Evolutionary conservation across 2,329 filamentous ascomycete genomes (phyloP), one percentile per base, ranked within the genome.

Genomic region (Sporothrix sp.): DNA sequence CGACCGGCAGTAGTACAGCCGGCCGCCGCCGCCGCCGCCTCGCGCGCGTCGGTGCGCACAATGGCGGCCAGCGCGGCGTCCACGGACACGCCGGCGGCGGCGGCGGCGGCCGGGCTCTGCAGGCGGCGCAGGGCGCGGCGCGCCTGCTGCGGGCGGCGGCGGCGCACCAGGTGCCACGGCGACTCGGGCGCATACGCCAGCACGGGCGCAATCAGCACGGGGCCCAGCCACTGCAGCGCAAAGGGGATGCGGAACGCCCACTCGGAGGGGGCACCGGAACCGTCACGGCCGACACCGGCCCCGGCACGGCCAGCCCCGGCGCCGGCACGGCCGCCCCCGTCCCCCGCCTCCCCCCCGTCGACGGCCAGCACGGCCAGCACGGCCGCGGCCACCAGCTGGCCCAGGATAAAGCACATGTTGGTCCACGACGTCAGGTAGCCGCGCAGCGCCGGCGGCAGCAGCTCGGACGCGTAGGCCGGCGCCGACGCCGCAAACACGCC

Each of bases 381-480:
- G n/a, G 65, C 68, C 1, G 68, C 62, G 1, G 67, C 64, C 16
- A 55, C 38, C 14, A 58, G 54, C 40, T 58, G 56, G 20, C 56
- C 56, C n/a, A 78, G 75, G 7, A 67, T 67, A 64, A 70, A 74
- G 50, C 71, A 74, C 50, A 74, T 60, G 52, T 73, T 73, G 18
- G 70, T 67, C 51, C 69, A 72, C 0, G 66, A 68, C 0, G 70
- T 71, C 27, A 75, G 58, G 50, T 65, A 66, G n/a, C 58, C 61
- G 33, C 64, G 61, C 28, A 67, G 57, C 9, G 60, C 60, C 1
- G 60, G 61, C 13, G 63, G 65, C 46, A 62, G 62, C 32, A 66
- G 61, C 48, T 66, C 64, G 7, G 63, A 66, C 2, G 63, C 64
- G 39, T 67, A 67, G 4, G 65, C 56, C 3, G 64, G 63, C 2